Base-by-base conservation (phyloP, 768 basidiomycete genomes). In the Tricholoma terreum region DNA sequence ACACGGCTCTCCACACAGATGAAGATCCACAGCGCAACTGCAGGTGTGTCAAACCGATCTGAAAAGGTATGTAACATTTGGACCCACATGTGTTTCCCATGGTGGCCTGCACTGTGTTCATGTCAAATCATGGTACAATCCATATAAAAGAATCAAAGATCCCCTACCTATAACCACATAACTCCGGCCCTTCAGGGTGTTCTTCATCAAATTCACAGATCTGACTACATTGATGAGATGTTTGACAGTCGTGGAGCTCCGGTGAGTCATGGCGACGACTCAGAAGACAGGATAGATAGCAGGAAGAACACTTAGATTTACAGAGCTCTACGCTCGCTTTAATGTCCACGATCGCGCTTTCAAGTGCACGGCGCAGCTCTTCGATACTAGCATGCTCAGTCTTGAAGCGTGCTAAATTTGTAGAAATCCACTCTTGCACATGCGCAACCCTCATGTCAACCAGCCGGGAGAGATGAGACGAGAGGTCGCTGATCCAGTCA, bases 1-100 rank as follows among this genome's bases (percentile, higher is more conserved):
- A 63, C 86, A 87, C 8, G 67, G 63, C 49, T 78, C 71, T 8
- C 84, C 86, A 46, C 85, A 87, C 2, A 85, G 59, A 67, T 87
- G 80, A 24, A 69, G 63, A 27, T 75, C 77, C 1, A 79, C 73
- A 30, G 76, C 68, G 59, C 85, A 87, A 55, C 86, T 87, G 53
- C n/a, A 46, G 35, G 10, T 4, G 38, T 19, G 4, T 45, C 22
- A 22, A 45, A 45, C 17, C 0, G 4, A 45, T 12, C 14, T 24
- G 11, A 45, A 22, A 12, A 9, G 21, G 12, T 11, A 24, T 11
- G 1, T 5, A 24, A 12, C 21, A 24, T 14, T 5, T 12, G n/a
- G 21, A 17, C 50, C 12, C 15, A 33, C 50, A 50, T 50, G 24
- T 50, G 50, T 30, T 50, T 50, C 12, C 50, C 50, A 27, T 27